Evolutionary conservation across 108 stramenopile species (phyloP), one percentile per base, ranked within the genome.

Genomic region (Seminavis robusta): DNA sequence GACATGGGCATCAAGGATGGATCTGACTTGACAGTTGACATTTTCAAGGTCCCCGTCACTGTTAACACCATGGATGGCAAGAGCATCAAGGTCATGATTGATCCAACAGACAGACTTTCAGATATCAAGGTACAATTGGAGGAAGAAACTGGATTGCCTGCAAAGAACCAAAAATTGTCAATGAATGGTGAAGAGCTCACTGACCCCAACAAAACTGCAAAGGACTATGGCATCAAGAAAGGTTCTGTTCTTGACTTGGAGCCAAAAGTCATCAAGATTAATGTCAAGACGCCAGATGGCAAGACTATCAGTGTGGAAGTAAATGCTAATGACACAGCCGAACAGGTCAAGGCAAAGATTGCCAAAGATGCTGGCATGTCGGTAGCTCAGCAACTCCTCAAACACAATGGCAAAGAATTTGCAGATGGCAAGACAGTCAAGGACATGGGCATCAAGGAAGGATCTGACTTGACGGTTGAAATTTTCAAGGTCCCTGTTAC

Each of bases 271-370:
- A 47, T 65, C 24, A 15, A 4, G 4, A 16, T 65, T 3, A 45
- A 55, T 0, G 63, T 48, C 3, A 24, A 54, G 33, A 47, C 38
- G 41, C 63, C 63, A 10, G 63, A 65, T 28, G 63, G 53, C 33
- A 0, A 51, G 39, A 47, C n/a, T 6, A 28, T 55, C n/a, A 8
- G 45, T 0, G 27, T 40, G 1, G 17, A 17, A 17, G 23, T 48
- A 15, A 48, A n/a, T 16, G 25, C 47, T 4, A 44, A 16, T 29
- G 63, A 65, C 30, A 48, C 43, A 7, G 38, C 33, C 28, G 45
- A 55, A 24, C 15, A 43, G 2, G 48, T 65, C 53, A 65, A 65
- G 25, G 36, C 55, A 27, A 38, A 34, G 39, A 56, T 65, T 34
- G 45, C n/a, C 9, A 39, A 34, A 15, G 40, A 55, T 16, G 56